Base-by-base conservation (phyloP, 192 early-diverging fungal species). In the Powellomyces hirtus region DNA sequence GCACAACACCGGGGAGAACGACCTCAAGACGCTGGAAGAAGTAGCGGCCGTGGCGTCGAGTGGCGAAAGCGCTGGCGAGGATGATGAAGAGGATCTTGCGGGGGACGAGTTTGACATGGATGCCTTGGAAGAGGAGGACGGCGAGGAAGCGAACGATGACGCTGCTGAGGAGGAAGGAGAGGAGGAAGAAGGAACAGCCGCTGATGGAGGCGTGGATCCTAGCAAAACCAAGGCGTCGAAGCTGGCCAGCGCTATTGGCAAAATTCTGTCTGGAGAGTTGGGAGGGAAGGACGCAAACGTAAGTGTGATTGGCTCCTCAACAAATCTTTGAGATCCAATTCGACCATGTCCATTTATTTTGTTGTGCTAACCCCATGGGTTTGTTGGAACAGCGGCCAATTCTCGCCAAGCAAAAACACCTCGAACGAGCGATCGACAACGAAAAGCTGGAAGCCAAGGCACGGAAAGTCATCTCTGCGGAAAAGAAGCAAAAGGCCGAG, bases 381-480 rank as follows among this genome's bases (percentile, higher is more conserved):
- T 49, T 16, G 2, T 49, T 49, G 5, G n/a, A 6, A 33, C 34
- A 74, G 75, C 75, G 81, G 59, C 93, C 95, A 5, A 94, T 97
- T 72, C 81, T 97, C 68, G 87, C 93, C 8, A 84, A 89, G 69
- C 89, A 92, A 59, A 89, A 88, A 76, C 84, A 85, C 29, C 86
- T 88, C 38, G 95, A 94, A 72, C 80, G 82, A n/a, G 79, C 87
- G 38, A 74, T 98, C 31, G 92, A 92, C 62, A 90, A 96, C 53
- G 89, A 89, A 44, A 91, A 90, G 70, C 74, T 94, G 24, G 92
- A 92, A 68, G 86, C 88, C 37, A 89, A 88, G 62, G 92, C 95
- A n/a, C 86, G 88, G 58, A 92, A 88, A 61, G 74, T 88, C 3
- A 52, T 95, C 22, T 72, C 84, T 18, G 83, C 80, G 26, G 94